Conservation (phyloP, 176 grass and related monocot genomes). For the Musa acuminata region DNA sequence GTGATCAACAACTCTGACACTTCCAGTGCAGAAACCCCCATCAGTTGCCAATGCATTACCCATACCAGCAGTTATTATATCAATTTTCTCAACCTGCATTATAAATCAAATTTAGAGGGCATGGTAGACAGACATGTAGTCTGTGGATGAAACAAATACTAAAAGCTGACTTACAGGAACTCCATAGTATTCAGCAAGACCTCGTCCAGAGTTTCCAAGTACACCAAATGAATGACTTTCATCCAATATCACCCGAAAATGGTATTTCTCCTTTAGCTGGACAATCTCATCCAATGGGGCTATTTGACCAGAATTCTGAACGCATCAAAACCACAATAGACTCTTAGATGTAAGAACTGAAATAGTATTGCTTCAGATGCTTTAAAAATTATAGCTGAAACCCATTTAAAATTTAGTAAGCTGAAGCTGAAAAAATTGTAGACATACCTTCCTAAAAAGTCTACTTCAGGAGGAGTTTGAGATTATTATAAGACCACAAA, state of each 20-base stretch:
- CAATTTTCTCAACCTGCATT: slow-evolving; percentile 85
- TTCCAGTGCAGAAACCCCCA: slow-evolving; percentile 93
- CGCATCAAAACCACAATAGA: neutral
- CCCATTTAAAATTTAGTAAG: neutral
- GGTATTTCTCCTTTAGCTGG: slow-evolving; percentile 82
- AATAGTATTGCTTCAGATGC: too few relatives aligned
- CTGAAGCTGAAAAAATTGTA: neutral
- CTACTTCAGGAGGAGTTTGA: too few relatives aligned
- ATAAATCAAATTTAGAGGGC: slow-evolving; percentile 22
- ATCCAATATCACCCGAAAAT: slow-evolving; percentile 81
- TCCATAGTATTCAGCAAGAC: slow-evolving; percentile 89
- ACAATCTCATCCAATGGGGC: slow-evolving; percentile 85
- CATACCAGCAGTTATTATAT: slow-evolving; percentile 98
- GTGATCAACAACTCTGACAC: slow-evolving; percentile 92
- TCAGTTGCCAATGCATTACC: slow-evolving; percentile 89
- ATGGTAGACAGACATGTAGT: neutral
- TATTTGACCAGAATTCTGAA: slow-evolving; percentile 88
- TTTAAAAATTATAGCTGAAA: neutral
- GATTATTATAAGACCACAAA: neutral
- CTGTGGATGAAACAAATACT: neutral
- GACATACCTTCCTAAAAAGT: too few relatives aligned
- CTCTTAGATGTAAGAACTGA: neutral
- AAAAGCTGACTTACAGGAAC: slow-evolving; percentile 45
- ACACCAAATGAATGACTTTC: slow-evolving; percentile 96
- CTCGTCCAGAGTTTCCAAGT: slow-evolving; percentile 76